These are phyloP conservation scores for Zymoseptoria brevis DNA, from an alignment of 2,329 filamentous ascomycete genomes.

Conservation along the genomic window DNA sequence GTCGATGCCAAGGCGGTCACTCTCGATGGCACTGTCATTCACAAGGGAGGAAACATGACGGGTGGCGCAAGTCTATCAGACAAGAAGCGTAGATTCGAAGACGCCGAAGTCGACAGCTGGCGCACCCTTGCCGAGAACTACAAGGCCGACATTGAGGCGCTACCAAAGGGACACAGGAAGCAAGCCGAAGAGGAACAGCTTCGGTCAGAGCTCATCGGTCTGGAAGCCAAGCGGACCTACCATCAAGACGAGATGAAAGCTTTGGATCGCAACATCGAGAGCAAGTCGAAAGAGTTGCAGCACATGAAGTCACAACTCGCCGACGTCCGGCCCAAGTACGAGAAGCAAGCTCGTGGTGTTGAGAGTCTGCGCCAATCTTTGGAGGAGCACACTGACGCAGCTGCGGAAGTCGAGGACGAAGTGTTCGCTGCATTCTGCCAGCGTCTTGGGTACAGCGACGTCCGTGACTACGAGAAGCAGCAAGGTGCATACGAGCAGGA, in stretches of 20 bases:
- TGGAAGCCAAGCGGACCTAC: constrained; percentile 68
- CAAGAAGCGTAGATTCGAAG: constrained; percentile 70
- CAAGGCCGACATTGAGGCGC: constrained; percentile 65
- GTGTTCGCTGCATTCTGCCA: constrained; percentile 81
- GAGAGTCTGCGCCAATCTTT: constrained; percentile 53
- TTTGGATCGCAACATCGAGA: constrained; percentile 73
- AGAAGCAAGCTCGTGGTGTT: constrained; percentile 62
- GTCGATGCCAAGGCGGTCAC: constrained; percentile 92
- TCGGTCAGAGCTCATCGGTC: constrained; percentile 67
- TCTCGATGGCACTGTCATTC: constrained; percentile 89
- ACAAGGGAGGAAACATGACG: constrained; percentile 94
- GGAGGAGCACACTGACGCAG: constrained; percentile 51
- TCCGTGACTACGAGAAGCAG: constrained; percentile 86
- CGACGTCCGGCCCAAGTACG: constrained; percentile 69
- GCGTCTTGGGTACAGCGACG: constrained; percentile 76
- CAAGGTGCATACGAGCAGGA: constrained; percentile 91
- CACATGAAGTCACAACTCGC: constrained; percentile 64
- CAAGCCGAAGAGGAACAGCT: constrained; percentile 72
- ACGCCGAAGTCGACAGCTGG: constrained; percentile 81
- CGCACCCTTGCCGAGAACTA: constrained; percentile 67
- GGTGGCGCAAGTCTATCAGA: constrained; percentile 75
- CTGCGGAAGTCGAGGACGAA: constrained; percentile 77
- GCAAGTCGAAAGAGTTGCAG: constrained; percentile 74
- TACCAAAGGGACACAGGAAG: constrained; percentile 71
- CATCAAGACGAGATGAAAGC: constrained; percentile 68